Evolutionary conservation across 139 green algal genomes (phyloP), one percentile per base, ranked within the genome.

Genomic region (Ettlia oleoabundans): DNA sequence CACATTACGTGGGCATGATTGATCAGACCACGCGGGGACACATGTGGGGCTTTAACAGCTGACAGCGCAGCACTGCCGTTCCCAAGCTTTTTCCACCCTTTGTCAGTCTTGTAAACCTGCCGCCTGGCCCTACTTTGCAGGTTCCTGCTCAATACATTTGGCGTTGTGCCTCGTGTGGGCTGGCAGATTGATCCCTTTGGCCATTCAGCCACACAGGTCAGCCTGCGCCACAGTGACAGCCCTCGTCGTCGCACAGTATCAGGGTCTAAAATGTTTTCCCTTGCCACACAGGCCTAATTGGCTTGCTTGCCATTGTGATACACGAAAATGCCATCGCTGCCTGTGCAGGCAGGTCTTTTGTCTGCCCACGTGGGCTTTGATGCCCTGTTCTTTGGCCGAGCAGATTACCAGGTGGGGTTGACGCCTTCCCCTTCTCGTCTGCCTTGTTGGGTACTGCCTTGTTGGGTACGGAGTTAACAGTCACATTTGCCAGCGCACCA

Each of bases 151-250:
- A 62, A 83, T 3, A 93, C 87, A 0, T 95, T 96, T 84, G 85
- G 82, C n/a, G 55, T 81, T 24, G 47, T 75, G 6, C 95, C 95
- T 0, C 78, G 40, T 0, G 79, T 97, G 1, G 92, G 86, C 0
- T 98, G 95, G 95, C 95, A 98, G 86, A 88, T 98, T 40, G 95
- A 98, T 82, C 95, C 95, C 19, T 98, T 98, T 85, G 95, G 95
- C 22, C 95, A 98, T 84, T 97, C 94, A 5, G 70, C 87, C 38
- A 94, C 92, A 0, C 94, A 98, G 73, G 73, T 61, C 13, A 43
- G 71, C 18, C 21, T 65, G 55, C 21, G 15, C 18, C 55, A n/a
- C n/a, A n/a, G n/a, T n/a, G n/a, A n/a, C n/a, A n/a, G n/a, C n/a
- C n/a, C n/a, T n/a, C n/a, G n/a, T n/a, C n/a, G n/a, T n/a, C n/a